These are phyloP conservation scores for Ganoderma lingzhi DNA, from an alignment of 1,284 basidiomycete genomes.

Conservation along the genomic window DNA sequence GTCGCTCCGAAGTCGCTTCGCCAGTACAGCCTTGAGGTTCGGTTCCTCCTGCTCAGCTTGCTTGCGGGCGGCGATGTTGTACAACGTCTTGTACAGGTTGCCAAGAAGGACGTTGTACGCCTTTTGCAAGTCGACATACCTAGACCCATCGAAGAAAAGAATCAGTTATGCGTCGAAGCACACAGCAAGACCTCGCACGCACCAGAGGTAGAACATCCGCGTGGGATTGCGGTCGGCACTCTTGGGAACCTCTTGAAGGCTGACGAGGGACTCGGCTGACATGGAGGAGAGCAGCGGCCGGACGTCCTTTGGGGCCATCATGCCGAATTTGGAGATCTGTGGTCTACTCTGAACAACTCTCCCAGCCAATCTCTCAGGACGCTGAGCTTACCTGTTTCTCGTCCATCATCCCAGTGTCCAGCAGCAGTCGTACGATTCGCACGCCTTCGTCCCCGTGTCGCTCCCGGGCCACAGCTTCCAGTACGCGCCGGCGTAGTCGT, in stretches of 20 bases:
- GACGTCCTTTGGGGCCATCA: constrained; percentile 91
- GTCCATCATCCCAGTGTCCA: constrained; percentile 94
- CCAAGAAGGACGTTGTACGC: constrained; percentile 81
- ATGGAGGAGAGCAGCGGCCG: constrained; percentile 84
- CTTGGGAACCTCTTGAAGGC: constrained; percentile 91
- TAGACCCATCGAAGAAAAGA: constrained; percentile 36
- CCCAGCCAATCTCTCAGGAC: neutral
- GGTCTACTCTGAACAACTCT: neutral
- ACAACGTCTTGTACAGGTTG: constrained; percentile 87
- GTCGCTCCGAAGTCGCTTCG: constrained; percentile 83
- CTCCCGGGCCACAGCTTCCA: constrained; percentile 86
- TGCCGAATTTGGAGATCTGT: constrained; percentile 93
- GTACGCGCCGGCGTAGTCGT: constrained; percentile 74
- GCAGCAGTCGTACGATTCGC: constrained; percentile 83
- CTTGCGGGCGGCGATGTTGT: constrained; percentile 80
- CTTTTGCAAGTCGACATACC: constrained; percentile 87
- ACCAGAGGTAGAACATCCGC: constrained; percentile 92
- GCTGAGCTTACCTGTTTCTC: constrained; percentile 83
- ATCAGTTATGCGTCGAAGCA: neutral
- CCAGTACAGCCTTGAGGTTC: constrained; percentile 73
- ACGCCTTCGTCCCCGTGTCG: constrained; percentile 89
- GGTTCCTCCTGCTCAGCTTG: constrained; percentile 75
- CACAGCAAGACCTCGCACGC: constrained; percentile 31
- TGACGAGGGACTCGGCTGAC: constrained; percentile 82
- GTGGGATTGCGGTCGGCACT: constrained; percentile 87